Evolutionary conservation across 2,329 filamentous ascomycete species (phyloP), one percentile per base, ranked within the genome.

Genomic region (Diaporthe australafricana): DNA sequence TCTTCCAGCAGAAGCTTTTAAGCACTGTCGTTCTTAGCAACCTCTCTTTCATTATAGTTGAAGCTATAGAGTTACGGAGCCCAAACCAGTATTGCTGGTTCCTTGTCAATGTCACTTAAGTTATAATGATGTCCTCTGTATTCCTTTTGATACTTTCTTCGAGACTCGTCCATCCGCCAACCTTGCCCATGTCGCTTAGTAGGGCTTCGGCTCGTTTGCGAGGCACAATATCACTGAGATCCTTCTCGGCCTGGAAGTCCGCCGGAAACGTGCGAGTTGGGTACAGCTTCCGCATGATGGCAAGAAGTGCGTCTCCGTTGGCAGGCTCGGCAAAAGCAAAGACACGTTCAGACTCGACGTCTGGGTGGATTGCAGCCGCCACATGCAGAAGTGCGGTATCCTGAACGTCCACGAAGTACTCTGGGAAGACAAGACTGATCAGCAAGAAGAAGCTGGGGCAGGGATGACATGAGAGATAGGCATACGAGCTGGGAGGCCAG

Each of bases 311-410:
- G 88, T 74, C 2, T 83, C 75, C 22, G 87, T 86, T 78, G 83
- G 87, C 86, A 0, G 82, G 83, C 2, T 82, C 79, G 0, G 85
- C 87, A 68, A 87, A 88, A 1, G 81, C 89, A 75, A 90, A 89
- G 11, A 91, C 77, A 1, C 89, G 84, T 75, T 90, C 84, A 0
- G 82, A 81, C 2, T 79, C 72, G 0, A 89, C 82, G 0, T 82
- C 80, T 0, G 82, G 79, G 30, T 87, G 79, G 0, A 89, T 80
- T 9, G 87, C 79, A 0, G 85, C 88, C 3, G 86, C 84, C 3
- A 90, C 80, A 52, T 90, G 88, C 0, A 91, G 77, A 0, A 84
- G 79, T 0, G 87, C 88, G 4, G 76, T 76, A 67, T 90, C 88
- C 12, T 84, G 79, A 0, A 87, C 83, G 74, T 88, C 80, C 32